A percentile compares a stretch with the other conserved stretches of the same genome.
Conservation (phyloP, 305 asterid genomes). For the Fraxinus greggii region DNA sequence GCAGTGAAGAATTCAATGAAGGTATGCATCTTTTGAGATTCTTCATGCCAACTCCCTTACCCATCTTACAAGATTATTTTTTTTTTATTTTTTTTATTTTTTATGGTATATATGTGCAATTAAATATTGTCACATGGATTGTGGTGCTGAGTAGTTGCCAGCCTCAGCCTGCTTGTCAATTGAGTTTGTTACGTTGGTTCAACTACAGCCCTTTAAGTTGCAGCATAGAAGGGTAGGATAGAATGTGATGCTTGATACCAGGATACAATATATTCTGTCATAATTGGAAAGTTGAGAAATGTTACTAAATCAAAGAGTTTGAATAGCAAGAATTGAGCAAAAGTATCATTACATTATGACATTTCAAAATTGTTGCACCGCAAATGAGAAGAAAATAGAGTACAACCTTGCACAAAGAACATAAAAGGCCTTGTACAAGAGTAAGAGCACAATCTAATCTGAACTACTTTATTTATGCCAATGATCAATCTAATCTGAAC, state of each 20-base stretch:
- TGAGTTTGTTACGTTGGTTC: background rate
- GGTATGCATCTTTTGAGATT: slow-evolving; percentile 45
- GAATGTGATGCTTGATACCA: background rate
- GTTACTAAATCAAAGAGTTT: background rate
- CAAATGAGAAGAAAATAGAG: background rate
- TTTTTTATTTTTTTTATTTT: background rate
- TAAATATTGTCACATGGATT: background rate
- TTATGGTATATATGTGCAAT: background rate
- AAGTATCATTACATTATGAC: background rate
- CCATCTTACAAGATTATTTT: slow-evolving; percentile 16
- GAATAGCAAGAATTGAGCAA: background rate
- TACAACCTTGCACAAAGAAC: background rate
- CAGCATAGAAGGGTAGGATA: slow-evolving; percentile 4
- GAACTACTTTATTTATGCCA: background rate
- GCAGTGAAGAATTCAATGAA: slow-evolving; percentile 65
- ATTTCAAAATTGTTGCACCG: background rate
- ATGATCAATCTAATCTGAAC: background rate
- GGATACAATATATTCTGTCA: background rate
- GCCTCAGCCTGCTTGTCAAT: slow-evolving; percentile 2
- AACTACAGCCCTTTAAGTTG: background rate
- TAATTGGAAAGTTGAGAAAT: background rate
- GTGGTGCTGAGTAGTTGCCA: background rate
- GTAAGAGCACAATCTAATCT: background rate
- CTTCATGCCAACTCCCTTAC: background rate
- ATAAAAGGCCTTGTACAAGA: background rate